Conservation (phyloP, 495 filamentous ascomycete species). For the Xylaria flabelliformis region DNA sequence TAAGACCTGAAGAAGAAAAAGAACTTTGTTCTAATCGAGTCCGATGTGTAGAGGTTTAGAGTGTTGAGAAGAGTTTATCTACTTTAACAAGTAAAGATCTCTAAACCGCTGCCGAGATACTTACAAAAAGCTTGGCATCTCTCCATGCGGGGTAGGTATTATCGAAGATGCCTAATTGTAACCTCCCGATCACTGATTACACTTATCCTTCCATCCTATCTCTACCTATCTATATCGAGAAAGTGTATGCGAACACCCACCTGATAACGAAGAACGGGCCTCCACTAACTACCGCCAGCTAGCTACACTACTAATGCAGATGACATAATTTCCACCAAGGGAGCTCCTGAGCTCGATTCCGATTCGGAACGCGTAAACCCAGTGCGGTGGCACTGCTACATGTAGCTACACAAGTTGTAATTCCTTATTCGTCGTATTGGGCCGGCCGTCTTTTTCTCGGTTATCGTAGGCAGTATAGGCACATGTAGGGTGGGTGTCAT, state of each 20-base stretch:
- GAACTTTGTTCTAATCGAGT: too few species aligned
- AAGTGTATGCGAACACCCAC: slow-evolving; percentile 1
- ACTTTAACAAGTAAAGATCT: too few species aligned
- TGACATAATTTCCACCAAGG: background rate
- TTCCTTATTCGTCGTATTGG: background rate
- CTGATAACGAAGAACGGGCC: background rate
- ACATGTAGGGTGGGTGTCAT: background rate
- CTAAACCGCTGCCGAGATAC: too few species aligned
- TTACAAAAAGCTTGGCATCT: background rate
- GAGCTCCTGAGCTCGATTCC: background rate
- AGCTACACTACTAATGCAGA: background rate
- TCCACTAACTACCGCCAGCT: background rate
- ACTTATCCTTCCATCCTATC: background rate
- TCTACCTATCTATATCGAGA: background rate
- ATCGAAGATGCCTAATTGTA: background rate
- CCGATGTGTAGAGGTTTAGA: too few species aligned
- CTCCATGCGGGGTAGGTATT: background rate
- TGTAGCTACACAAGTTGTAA: background rate
- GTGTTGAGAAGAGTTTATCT: too few species aligned
- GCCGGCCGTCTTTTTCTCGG: background rate
- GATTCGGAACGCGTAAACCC: slow-evolving; percentile 5
- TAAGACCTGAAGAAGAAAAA: too few species aligned
- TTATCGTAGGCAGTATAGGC: slow-evolving; percentile 11
- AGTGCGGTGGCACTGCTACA: slow-evolving; percentile 1
- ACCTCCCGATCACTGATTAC: background rate